Conservation (phyloP, 176 grass and related monocot genomes). For the Oropetium thomaeum region DNA sequence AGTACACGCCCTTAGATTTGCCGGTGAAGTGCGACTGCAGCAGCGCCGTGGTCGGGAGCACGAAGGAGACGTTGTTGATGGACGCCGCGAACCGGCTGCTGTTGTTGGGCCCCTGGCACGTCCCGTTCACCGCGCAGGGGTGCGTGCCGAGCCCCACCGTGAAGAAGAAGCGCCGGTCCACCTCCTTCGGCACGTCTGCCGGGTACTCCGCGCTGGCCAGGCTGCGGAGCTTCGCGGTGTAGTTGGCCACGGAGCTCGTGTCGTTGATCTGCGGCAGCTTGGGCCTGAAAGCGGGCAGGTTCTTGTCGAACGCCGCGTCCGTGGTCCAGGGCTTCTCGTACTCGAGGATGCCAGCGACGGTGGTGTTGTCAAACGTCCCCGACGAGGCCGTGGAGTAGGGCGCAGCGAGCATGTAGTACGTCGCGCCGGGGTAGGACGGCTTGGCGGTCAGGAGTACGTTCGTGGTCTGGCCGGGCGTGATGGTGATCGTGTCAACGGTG, state of each 20-base stretch:
- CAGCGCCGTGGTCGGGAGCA: conserved; percentile 48
- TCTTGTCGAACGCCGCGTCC: conserved; percentile 15
- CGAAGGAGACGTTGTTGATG: conserved; percentile 66
- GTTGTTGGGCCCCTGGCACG: conserved; percentile 42
- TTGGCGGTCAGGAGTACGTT: conserved; percentile 55
- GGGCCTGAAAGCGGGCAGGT: conserved; percentile 42
- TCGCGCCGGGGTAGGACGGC: conserved; percentile 31
- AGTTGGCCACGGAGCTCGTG: conserved; percentile 43
- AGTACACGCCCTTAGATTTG: conserved; percentile 41
- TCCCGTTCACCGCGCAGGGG: conserved; percentile 48
- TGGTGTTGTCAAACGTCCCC: conserved; percentile 45
- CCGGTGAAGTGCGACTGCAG: conserved; percentile 67
- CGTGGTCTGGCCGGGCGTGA: conserved; percentile 62
- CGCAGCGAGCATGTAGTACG: conserved; percentile 37
- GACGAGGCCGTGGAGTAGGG: conserved; percentile 28
- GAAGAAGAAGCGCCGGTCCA: conserved; percentile 55
- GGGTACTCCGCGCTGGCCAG: conserved; percentile 44
- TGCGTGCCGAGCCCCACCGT: conserved; percentile 53
- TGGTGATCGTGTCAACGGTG: conserved; percentile 36
- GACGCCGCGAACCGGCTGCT: conserved; percentile 31
- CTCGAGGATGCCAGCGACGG: conserved; percentile 52
- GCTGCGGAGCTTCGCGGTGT: conserved; percentile 47
- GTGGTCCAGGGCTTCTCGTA: conserved; percentile 34
- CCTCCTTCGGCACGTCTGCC: conserved; percentile 35
- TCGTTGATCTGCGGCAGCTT: conserved; percentile 31